A percentile compares a stretch with the other conserved stretches of the same genome.
Conservation (phyloP, 2,329 filamentous ascomycete genomes). For the Daldinia sp. region DNA sequence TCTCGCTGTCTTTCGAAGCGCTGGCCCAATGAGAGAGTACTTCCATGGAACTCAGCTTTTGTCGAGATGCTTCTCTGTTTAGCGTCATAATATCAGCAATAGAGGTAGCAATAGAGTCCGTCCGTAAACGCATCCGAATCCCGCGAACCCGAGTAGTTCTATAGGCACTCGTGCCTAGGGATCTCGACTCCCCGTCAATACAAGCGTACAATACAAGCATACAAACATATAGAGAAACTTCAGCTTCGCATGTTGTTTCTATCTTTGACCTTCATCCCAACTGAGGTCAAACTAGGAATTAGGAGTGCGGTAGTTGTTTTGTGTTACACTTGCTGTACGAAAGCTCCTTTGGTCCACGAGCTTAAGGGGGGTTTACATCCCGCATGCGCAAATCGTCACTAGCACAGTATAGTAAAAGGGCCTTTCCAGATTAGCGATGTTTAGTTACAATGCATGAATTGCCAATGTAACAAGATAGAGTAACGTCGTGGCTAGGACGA, state of each 20-base stretch:
- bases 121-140: constrained; percentile 4
- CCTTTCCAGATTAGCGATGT: neutral
- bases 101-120: neutral
- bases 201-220: constrained; percentile 9
- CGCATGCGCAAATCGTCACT: neutral
- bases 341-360: constrained; percentile 3
- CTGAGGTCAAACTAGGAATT: neutral
- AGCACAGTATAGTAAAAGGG: constrained; percentile 1
- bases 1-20: constrained; percentile 10
- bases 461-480: constrained; percentile 14
- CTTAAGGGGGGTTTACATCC: neutral
- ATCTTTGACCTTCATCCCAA: neutral
- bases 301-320: neutral
- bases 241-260: neutral
- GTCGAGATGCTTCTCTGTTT: neutral
- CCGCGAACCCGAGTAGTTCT: neutral
- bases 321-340: constrained; percentile 12
- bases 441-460: constrained; percentile 15
- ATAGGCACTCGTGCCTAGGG: neutral
- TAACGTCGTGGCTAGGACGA: constrained; percentile 15
- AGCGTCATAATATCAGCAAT: neutral
- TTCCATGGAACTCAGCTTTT: neutral
- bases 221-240: constrained; percentile 1
- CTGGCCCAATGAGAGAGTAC: constrained; percentile 4
- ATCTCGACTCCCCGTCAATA: constrained; percentile 5